These are phyloP conservation scores for Biscutella laevigata DNA, from an alignment of 441 rosid genomes.

Conservation along the genomic window DNA sequence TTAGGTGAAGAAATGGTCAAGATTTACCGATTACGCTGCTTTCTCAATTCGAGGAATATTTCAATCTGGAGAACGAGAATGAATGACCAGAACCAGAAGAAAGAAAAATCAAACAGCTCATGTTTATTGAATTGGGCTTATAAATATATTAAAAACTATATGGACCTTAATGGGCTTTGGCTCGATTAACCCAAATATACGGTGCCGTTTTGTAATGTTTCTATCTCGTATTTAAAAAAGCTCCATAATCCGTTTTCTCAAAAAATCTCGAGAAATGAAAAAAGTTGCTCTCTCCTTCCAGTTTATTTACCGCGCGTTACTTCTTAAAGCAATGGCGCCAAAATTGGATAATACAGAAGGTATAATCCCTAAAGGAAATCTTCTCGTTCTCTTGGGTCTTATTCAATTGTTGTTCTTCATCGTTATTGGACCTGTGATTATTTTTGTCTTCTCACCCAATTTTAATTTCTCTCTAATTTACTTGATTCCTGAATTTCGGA, in stretches of 20 bases:
- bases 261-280: background rate
- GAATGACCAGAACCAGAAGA: too few species aligned
- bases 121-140: too few species aligned
- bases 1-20: background rate
- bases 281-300: background rate
- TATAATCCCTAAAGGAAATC: conserved; percentile 5
- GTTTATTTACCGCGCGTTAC: conserved; percentile 50
- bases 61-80: too few species aligned
- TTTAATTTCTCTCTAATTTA: background rate
- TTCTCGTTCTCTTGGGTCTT: background rate
- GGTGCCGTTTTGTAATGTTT: too few species aligned
- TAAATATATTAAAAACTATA: too few species aligned
- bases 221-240: too few species aligned
- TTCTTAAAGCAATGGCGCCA: conserved; percentile 59
- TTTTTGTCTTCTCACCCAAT: background rate
- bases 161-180: too few species aligned
- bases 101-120: too few species aligned
- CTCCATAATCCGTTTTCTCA: too few species aligned
- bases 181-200: too few species aligned
- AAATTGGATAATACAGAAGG: conserved; percentile 74
- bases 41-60: background rate
- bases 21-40: conserved; percentile 14
- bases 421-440: background rate
- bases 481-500: conserved; percentile 1
- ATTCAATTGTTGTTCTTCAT: background rate